Base-by-base conservation (phyloP, 1,284 basidiomycete species). In the Sanghuangporus baumii region DNA sequence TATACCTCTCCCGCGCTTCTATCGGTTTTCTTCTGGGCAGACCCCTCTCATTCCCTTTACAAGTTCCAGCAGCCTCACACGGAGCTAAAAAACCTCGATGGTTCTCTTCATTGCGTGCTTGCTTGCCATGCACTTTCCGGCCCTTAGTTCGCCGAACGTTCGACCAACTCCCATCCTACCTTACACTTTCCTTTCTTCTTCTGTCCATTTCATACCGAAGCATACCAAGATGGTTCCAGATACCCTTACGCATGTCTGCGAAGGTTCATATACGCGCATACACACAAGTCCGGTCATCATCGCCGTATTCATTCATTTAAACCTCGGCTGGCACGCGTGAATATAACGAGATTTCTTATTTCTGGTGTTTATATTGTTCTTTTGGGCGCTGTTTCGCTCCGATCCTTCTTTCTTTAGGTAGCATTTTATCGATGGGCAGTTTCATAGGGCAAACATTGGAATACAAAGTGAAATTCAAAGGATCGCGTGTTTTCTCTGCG, bases 321-420 rank as follows among this genome's bases (percentile, higher is more conserved):
- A n/a, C 18, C 18, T 26, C 51, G 50, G 59, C 51, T 60, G 59
- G 59, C 51, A 60, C 59, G 51, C 59, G 47, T 37, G 48, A 34
- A 60, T 12, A 9, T 40, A 41, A 41, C 16, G 52, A 20, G 4
- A 34, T 40, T 55, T 8, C 3, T 9, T 55, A 8, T 55, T 55
- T 26, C 6, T 41, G 11, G 23, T n/a, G 36, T 50, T 50, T 12
- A 12, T 47, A 18, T 41, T 11, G 1, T 38, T 51, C 31, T 18
- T 60, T 26, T 18, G 16, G 16, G 43, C 31, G 11, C 9, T n/a
- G 41, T 38, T 40, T 40, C 20, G 16, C n/a, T 46, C 9, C 43
- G 43, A 0, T 46, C 43, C 43, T 3, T n/a, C 20, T n/a, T 7
- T n/a, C 20, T n/a, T 12, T 41, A 12, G 16, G 43, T n/a, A n/a